Conservation (phyloP, 345 rosid species). For the Brassica cretica region DNA sequence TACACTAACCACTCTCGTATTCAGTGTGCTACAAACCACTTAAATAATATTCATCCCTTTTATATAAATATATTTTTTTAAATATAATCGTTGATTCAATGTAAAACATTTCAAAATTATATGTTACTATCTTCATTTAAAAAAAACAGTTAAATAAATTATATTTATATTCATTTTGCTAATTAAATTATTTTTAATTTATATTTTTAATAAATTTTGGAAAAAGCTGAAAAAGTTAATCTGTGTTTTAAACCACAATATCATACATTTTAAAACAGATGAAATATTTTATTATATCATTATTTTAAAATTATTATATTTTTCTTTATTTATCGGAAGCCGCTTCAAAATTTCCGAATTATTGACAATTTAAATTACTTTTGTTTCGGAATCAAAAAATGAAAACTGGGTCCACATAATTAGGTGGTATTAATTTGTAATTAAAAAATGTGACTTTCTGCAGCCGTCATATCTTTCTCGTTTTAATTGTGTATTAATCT, state of each 20-base stretch:
- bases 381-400: not conserved
- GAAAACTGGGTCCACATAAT: conserved; percentile 18
- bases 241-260: not conserved
- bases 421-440: conserved; percentile 23
- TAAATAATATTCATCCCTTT: not conserved
- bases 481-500: conserved; percentile 26
- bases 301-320: not conserved
- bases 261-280: too few species aligned
- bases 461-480: conserved; percentile 14
- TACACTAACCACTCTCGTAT: conserved; percentile 47
- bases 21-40: conserved; percentile 32
- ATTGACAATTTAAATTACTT: not conserved
- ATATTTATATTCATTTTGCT: too few species aligned
- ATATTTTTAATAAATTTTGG: not conserved
- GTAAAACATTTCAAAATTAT: too few species aligned
- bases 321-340: not conserved
- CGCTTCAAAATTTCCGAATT: conserved; percentile 1
- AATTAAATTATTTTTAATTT: too few species aligned
- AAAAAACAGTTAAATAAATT: too few species aligned
- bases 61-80: too few species aligned
- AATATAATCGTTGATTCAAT: too few species aligned
- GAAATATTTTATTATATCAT: not conserved
- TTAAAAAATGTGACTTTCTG: not conserved
- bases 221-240: too few species aligned
- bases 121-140: too few species aligned